These are phyloP conservation scores for Austroboletus festivus DNA, from an alignment of 768 basidiomycete species.

Conservation along the genomic window DNA sequence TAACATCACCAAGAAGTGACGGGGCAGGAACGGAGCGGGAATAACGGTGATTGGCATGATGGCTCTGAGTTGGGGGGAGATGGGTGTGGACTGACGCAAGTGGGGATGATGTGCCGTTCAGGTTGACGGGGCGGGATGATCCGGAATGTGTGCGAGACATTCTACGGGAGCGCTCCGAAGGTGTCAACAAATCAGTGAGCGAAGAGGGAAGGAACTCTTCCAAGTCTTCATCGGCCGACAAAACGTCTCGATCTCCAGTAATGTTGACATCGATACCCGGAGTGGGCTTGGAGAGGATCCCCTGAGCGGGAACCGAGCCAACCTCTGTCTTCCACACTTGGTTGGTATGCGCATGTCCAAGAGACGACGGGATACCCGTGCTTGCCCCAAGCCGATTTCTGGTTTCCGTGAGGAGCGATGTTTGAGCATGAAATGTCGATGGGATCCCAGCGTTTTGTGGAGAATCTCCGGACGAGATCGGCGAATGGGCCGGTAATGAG, in stretches of 20 bases:
- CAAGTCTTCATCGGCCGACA: constrained; percentile 58
- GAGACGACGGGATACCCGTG: constrained; percentile 59
- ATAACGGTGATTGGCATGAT: constrained; percentile 56
- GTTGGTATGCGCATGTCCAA: constrained; percentile 41
- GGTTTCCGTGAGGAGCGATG: constrained; percentile 39
- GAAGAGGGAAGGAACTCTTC: constrained; percentile 90
- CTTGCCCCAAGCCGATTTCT: constrained; percentile 29
- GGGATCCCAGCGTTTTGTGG: constrained; percentile 43
- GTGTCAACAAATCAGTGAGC: constrained; percentile 84
- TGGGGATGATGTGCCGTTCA: constrained; percentile 20
- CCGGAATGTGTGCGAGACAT: constrained; percentile 73
- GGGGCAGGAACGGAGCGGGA: constrained; percentile 81
- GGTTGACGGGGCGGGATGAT: constrained; percentile 23
- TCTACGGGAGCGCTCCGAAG: constrained; percentile 78
- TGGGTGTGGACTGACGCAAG: constrained; percentile 12
- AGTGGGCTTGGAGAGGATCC: background rate
- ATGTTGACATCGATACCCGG: constrained; percentile 18
- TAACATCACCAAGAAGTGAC: constrained; percentile 69
- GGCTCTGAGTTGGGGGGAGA: constrained; percentile 16
- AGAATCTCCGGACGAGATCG: constrained; percentile 36
- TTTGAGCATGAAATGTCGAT: constrained; percentile 78
- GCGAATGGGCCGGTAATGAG: constrained; percentile 50
- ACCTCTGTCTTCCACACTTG: constrained; percentile 30
- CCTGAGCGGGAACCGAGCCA: constrained; percentile 22
- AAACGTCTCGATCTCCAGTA: constrained; percentile 43